A percentile compares a stretch with the other conserved stretches of the same genome.
Conservation (phyloP, 371 early-diverging fungal genomes). For the Rhizopus arrhizus region DNA sequence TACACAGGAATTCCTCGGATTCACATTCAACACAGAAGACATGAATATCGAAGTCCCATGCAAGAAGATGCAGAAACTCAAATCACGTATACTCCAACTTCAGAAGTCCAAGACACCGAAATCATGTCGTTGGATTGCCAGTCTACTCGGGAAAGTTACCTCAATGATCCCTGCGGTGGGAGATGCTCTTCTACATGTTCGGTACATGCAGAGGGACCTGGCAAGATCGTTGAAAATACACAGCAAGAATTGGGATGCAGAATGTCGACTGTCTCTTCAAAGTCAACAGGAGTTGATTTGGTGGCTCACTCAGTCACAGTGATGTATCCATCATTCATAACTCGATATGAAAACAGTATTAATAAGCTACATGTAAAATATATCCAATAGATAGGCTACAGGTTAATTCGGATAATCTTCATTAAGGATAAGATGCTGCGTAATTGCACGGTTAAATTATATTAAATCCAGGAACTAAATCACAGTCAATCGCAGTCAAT, state of each 20-base stretch:
- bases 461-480: too few species aligned
- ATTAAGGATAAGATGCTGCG: too few species aligned
- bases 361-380: too few species aligned
- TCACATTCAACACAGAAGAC: slow-evolving; percentile 10
- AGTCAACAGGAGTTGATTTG: neutral
- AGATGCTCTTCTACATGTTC: slow-evolving; percentile 12
- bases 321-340: too few species aligned
- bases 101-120: neutral
- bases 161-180: slow-evolving; percentile 14
- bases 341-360: too few species aligned
- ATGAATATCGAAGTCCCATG: slow-evolving; percentile 7
- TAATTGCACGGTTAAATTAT: too few species aligned
- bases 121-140: slow-evolving; percentile 10
- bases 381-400: too few species aligned
- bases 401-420: too few species aligned
- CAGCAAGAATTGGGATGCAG: neutral
- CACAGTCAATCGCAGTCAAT: too few species aligned
- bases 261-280: neutral
- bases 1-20: slow-evolving; percentile 16
- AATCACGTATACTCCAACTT: neutral
- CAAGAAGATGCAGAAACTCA: slow-evolving; percentile 8
- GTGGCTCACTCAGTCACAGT: neutral
- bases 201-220: slow-evolving; percentile 10
- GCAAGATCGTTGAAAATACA: neutral
- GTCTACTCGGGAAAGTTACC: slow-evolving; percentile 13